Evolutionary conservation across 352 stramenopile species (phyloP), one percentile per base, ranked within the genome.

Genomic region (Lagenidium giganteum): DNA sequence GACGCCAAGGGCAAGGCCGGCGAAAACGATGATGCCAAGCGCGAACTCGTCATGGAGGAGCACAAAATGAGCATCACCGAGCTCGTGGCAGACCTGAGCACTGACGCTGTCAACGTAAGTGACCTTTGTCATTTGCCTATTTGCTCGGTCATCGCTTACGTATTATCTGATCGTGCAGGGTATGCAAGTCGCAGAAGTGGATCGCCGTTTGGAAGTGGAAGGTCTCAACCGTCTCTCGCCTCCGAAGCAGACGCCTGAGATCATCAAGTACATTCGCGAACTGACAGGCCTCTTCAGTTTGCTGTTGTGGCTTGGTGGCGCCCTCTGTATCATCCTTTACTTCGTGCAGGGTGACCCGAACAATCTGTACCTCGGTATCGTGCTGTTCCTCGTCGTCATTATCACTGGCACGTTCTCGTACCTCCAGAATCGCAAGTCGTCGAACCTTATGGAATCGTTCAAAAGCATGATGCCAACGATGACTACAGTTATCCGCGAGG

Each of bases 401-500:
- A 76, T 87, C 59, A 88, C 75, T 0, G 73, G 79, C 35, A 82
- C 72, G 9, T 84, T 88, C 33, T 84, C 75, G 25, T 89, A 82
- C 57, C 64, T 76, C 26, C 67, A 92, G 51, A 86, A 88, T 51
- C 64, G 68, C 24, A 83, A 88, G 47, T 87, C 77, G 11, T 84
- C 47, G 12, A 89, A 88, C 31, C 40, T 92, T 3, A 92, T 92
- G 79, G 79, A 92, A 34, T 89, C 79, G 18, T 92, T 92, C 47
- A 92, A 89, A 42, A 83, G 70, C 61, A 89, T 89, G 79, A 85
- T 89, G 74, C 79, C 79, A 4, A 87, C 74, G 12, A 75, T 87
- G 50, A 72, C 67, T 8, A 89, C 74, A 1, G 79, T 91, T 33
- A 67, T 91, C 16, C 67, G 79, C 34, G 79, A 91, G 26, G 79